Percentiles rank a stretch among this genome's conserved stretches.
Conservation (phyloP, 192 early-diverging fungal species). For the Coemansia sp. region DNA sequence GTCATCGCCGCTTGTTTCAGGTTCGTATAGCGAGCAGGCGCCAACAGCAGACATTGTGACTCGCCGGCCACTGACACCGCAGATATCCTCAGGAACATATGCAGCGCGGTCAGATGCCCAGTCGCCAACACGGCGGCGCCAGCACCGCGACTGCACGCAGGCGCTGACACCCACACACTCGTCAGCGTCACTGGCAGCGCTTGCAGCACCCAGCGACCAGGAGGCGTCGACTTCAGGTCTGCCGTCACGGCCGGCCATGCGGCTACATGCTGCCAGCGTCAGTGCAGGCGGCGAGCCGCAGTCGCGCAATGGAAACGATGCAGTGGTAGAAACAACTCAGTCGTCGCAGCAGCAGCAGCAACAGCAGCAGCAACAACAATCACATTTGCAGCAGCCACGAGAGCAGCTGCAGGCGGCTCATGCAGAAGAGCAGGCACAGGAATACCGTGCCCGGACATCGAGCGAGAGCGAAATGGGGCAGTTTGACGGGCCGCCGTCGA, state of each 20-base stretch:
- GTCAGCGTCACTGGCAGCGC: constrained; percentile 29
- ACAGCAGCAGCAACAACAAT: not conserved
- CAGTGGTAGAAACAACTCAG: not conserved
- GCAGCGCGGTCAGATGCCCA: not conserved
- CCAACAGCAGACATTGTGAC: constrained; percentile 22
- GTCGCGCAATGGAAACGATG: not conserved
- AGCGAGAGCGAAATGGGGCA: constrained; percentile 52
- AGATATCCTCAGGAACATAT: constrained; percentile 31
- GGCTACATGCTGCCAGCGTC: constrained; percentile 42
- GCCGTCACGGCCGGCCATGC: constrained; percentile 26
- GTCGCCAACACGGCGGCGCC: constrained; percentile 33
- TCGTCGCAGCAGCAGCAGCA: not conserved
- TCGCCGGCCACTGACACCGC: constrained; percentile 49
- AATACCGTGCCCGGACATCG: constrained; percentile 38
- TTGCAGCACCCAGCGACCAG: constrained; percentile 6
- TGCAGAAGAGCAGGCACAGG: constrained; percentile 19
- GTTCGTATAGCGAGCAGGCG: constrained; percentile 5
- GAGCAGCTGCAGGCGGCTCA: constrained; percentile 11
- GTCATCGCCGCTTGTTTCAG: constrained; percentile 23
- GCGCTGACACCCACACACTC: constrained; percentile 45
- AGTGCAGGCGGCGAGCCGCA: constrained; percentile 13
- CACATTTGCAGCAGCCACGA: not conserved
- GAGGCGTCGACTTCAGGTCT: constrained; percentile 6
- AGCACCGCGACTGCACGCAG: constrained; percentile 39
- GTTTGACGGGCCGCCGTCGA: constrained; percentile 49